Evolutionary conservation across 352 stramenopile genomes (phyloP).

Genomic region (Phytophthora tubulina): DNA sequence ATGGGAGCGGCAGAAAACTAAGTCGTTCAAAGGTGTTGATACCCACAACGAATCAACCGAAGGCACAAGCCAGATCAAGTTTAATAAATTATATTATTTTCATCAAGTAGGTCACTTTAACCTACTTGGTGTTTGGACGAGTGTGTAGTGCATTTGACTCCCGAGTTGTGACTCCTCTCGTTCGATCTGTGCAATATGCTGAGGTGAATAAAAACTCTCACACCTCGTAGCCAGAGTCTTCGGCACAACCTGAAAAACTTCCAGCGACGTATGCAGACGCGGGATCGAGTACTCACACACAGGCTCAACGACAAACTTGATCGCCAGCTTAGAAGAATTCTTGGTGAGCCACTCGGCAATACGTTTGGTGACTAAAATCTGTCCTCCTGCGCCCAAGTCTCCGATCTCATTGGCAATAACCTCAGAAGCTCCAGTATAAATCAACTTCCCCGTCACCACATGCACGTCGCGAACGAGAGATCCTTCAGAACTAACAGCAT

Average conservation of each 20-base stretch:
- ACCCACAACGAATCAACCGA: too few relatives aligned
- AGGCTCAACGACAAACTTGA: constrained; percentile 37
- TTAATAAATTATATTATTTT: too few relatives aligned
- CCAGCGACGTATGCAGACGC: constrained; percentile 35
- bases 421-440: constrained; percentile 55
- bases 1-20: too few relatives aligned
- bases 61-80: too few relatives aligned
- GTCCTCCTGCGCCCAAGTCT: constrained; percentile 56
- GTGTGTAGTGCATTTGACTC: constrained; percentile 26
- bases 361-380: constrained; percentile 60
- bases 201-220: constrained; percentile 30
- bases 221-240: constrained; percentile 30
- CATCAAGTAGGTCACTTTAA: too few relatives aligned
- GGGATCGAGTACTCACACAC: constrained; percentile 47
- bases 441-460: constrained; percentile 53
- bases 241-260: constrained; percentile 49
- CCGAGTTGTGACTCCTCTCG: constrained; percentile 17
- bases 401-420: constrained; percentile 63
- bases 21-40: too few relatives aligned
- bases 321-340: constrained; percentile 29
- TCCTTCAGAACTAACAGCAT: constrained; percentile 43
- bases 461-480: constrained; percentile 45
- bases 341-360: constrained; percentile 49
- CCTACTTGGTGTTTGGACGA: not conserved
- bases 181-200: constrained; percentile 29